Evolutionary conservation across 2,329 filamentous ascomycete species (phyloP).

Genomic region (Fusarium scirpi): DNA sequence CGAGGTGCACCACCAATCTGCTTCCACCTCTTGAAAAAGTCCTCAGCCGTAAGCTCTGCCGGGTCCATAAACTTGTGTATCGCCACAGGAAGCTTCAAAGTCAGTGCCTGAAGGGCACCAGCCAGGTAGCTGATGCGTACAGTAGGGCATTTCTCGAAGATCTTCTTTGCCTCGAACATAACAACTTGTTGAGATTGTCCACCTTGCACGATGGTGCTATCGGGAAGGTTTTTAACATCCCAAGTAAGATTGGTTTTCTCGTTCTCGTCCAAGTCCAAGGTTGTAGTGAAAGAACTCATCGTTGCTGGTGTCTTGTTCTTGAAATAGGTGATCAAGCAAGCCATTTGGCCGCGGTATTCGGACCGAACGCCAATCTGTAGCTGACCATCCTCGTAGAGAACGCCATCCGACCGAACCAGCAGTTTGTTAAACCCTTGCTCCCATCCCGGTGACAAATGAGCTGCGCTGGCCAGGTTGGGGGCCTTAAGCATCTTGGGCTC

Average conservation of each 20-base stretch:
- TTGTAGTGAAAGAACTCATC: conserved; percentile 93
- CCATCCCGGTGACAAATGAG: conserved; percentile 95
- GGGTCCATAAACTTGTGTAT: conserved; percentile 98
- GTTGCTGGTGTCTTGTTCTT: conserved; percentile 89
- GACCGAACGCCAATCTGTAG: conserved; percentile 92
- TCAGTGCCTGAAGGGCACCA: conserved; percentile 91
- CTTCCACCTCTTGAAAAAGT: conserved; percentile 99
- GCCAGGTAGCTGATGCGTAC: conserved; percentile 95
- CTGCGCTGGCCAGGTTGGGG: conserved; percentile 90
- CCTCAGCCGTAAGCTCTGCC: conserved; percentile 85
- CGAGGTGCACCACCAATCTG: conserved; percentile 91
- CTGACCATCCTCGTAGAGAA: conserved; percentile 95
- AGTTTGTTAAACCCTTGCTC: conserved; percentile 88
- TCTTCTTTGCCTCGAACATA: conserved; percentile 87
- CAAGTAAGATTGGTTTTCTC: conserved; percentile 78
- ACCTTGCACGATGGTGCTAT: conserved; percentile 79
- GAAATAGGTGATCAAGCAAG: conserved; percentile 95
- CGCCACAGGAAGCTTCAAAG: conserved; percentile 86
- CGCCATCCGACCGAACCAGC: conserved; percentile 82
- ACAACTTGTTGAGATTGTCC: conserved; percentile 92
- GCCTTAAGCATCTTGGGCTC: conserved; percentile 70
- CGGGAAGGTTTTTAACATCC: conserved; percentile 89
- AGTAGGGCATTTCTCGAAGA: conserved; percentile 87
- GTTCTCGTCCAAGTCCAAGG: conserved; percentile 80
- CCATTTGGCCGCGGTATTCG: conserved; percentile 95